Percentiles rank a stretch among this genome's conserved stretches.
Conservation (phyloP, 768 basidiomycete species). For the Terana coerulea region DNA sequence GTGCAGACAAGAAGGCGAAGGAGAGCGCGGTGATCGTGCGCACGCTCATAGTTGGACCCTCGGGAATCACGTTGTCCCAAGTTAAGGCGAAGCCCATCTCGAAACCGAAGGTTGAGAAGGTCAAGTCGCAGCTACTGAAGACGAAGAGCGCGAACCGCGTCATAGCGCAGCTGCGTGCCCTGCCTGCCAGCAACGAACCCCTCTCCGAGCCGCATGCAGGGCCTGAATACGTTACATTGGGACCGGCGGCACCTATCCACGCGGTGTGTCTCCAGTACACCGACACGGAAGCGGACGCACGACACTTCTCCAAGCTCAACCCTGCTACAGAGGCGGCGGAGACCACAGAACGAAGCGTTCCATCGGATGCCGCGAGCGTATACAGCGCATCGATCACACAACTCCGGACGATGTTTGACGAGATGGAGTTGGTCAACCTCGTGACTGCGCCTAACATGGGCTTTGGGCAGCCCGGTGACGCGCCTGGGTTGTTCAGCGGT, state of each 20-base stretch:
- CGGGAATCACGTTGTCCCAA: conserved; percentile 26
- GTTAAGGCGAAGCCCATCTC: conserved; percentile 39
- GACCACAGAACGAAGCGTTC: conserved; percentile 2
- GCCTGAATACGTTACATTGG: conserved; percentile 32
- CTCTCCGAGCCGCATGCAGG: conserved; percentile 19
- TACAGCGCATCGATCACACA: conserved; percentile 47
- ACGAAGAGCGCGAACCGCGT: conserved; percentile 68
- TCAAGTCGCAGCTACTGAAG: conserved; percentile 64
- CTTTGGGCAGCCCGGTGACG: conserved; percentile 69
- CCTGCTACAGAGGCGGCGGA: conserved; percentile 14
- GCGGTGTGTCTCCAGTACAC: conserved; percentile 68
- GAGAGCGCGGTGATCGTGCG: conserved; percentile 62
- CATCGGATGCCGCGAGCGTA: conserved; percentile 28
- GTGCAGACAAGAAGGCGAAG: conserved; percentile 57
- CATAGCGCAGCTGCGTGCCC: conserved; percentile 61
- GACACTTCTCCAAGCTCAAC: conserved; percentile 52
- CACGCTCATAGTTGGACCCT: conserved; percentile 63
- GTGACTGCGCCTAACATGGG: conserved; percentile 62
- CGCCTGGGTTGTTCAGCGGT: conserved; percentile 64
- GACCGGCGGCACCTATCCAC: conserved; percentile 54
- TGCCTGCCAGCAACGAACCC: conserved; percentile 47
- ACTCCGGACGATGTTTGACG: conserved; percentile 47
- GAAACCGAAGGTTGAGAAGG: conserved; percentile 52
- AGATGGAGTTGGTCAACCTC: conserved; percentile 60
- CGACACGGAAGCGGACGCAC: conserved; percentile 58